These are phyloP conservation scores for Lepidium sativum DNA, from an alignment of 345 rosid genomes.

Conservation along the genomic window DNA sequence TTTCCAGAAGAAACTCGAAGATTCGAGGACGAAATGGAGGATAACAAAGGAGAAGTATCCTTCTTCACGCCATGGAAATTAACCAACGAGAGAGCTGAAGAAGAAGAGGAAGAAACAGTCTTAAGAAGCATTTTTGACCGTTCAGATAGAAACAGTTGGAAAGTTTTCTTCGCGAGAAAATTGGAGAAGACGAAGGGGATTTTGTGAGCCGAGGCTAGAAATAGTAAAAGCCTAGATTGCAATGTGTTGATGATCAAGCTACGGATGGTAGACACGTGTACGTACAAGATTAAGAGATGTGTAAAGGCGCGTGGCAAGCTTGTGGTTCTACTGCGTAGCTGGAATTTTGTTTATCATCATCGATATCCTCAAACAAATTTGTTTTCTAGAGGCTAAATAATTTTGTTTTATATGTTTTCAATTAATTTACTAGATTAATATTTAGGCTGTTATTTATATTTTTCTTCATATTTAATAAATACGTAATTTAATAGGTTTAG, in stretches of 20 bases:
- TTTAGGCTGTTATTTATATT: too few relatives aligned
- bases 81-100: slow-evolving; percentile 32
- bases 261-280: slow-evolving; percentile 39
- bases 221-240: neutral
- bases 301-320: slow-evolving; percentile 44
- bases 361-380: neutral
- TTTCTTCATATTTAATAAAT: too few relatives aligned
- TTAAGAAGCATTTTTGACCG: slow-evolving; percentile 41
- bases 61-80: slow-evolving; percentile 27
- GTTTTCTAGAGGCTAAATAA: neutral
- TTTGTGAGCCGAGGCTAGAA: neutral
- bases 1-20: slow-evolving; percentile 26
- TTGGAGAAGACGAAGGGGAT: neutral
- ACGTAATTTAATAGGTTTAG: too few relatives aligned
- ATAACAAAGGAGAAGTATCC: slow-evolving; percentile 19
- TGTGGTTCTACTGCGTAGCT: slow-evolving; percentile 19
- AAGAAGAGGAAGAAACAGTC: slow-evolving; percentile 27
- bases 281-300: slow-evolving; percentile 29
- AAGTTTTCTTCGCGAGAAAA: neutral
- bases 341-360: slow-evolving; percentile 6
- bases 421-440: too few relatives aligned
- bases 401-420: neutral
- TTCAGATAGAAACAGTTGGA: neutral
- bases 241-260: slow-evolving; percentile 24
- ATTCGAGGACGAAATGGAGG: slow-evolving; percentile 23